Conservation (phyloP, 106 monocot species). For the Acorus gramineus region DNA sequence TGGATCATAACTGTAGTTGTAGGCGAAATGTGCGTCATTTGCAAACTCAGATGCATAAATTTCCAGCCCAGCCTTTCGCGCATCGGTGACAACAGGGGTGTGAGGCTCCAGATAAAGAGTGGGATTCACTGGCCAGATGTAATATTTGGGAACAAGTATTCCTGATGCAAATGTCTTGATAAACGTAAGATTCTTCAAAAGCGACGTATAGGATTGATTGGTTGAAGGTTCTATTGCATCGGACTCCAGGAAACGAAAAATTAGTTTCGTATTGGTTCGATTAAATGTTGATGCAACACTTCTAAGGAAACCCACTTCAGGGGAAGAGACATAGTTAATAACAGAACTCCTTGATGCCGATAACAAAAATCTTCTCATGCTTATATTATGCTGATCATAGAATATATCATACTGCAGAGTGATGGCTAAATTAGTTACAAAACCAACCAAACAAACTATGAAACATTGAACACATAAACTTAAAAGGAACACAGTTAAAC, state of each 20-base stretch:
- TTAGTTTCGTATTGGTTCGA: slow-evolving; percentile 38
- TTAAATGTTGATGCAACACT: slow-evolving; percentile 27
- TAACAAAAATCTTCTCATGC: slow-evolving; percentile 41
- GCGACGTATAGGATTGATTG: slow-evolving; percentile 53
- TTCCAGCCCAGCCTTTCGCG: slow-evolving; percentile 70
- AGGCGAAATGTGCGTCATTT: slow-evolving; percentile 57
- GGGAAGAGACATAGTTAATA: slow-evolving; percentile 59
- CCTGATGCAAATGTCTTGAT: slow-evolving; percentile 81
- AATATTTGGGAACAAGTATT: slow-evolving; percentile 74
- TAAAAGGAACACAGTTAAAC: too few species aligned
- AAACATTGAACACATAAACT: too few species aligned
- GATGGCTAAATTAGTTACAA: too few species aligned
- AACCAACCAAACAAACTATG: too few species aligned
- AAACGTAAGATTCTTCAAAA: slow-evolving; percentile 67
- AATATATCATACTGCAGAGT: slow-evolving; percentile 42
- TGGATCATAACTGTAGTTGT: slow-evolving; percentile 88
- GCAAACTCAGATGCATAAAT: slow-evolving; percentile 70
- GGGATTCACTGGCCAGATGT: slow-evolving; percentile 67
- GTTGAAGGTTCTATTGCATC: slow-evolving; percentile 52
- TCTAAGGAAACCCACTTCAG: slow-evolving; percentile 62
- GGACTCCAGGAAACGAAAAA: slow-evolving; percentile 60
- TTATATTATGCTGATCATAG: slow-evolving; percentile 42
- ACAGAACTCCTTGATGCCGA: slow-evolving; percentile 23
- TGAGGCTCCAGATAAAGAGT: slow-evolving; percentile 42
- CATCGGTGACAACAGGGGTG: slow-evolving; percentile 60